Evolutionary conservation across 345 rosid species (phyloP).

Genomic region (Euclidium syriacum): DNA sequence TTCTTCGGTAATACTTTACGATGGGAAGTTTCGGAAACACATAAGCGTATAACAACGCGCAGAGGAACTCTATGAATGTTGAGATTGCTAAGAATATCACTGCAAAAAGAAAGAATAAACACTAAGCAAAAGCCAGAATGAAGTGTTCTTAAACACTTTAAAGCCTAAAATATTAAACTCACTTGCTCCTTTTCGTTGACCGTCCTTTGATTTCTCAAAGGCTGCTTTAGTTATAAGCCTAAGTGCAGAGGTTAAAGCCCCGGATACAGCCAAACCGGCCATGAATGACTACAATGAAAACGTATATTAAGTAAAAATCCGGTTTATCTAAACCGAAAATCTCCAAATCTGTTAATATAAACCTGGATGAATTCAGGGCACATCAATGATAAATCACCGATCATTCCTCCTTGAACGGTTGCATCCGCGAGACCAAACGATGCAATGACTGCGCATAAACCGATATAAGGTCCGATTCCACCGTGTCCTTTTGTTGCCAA

Average conservation of each 20-base stretch:
- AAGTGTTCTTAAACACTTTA: not conserved
- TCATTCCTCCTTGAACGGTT: conserved; percentile 86
- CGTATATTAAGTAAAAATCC: not conserved
- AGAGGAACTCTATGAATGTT: conserved; percentile 54
- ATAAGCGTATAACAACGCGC: conserved; percentile 58
- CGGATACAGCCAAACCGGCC: conserved; percentile 88
- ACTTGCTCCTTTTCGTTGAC: conserved; percentile 82
- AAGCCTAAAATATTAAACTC: conserved; percentile 18
- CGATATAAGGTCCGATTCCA: conserved; percentile 68
- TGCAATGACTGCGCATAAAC: conserved; percentile 57
- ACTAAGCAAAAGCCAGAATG: not conserved
- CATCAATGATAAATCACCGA: conserved; percentile 86
- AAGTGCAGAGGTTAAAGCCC: conserved; percentile 71
- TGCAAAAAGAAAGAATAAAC: conserved; percentile 14
- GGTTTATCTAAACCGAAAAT: not conserved
- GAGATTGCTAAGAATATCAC: conserved; percentile 80
- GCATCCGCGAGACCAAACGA: conserved; percentile 93
- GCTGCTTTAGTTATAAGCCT: conserved; percentile 75
- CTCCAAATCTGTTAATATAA: not conserved
- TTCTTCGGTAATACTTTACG: conserved; percentile 74
- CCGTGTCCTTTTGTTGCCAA: conserved; percentile 70
- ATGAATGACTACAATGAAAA: conserved; percentile 57
- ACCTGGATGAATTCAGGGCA: conserved; percentile 87
- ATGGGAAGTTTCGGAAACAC: conserved; percentile 70
- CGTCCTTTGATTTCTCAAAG: conserved; percentile 53